Percentiles rank a stretch among this genome's conserved stretches.
These are phyloP conservation scores for Macrotyloma uniflorum DNA, from an alignment of 306 rosid species.

Conservation along the genomic window DNA sequence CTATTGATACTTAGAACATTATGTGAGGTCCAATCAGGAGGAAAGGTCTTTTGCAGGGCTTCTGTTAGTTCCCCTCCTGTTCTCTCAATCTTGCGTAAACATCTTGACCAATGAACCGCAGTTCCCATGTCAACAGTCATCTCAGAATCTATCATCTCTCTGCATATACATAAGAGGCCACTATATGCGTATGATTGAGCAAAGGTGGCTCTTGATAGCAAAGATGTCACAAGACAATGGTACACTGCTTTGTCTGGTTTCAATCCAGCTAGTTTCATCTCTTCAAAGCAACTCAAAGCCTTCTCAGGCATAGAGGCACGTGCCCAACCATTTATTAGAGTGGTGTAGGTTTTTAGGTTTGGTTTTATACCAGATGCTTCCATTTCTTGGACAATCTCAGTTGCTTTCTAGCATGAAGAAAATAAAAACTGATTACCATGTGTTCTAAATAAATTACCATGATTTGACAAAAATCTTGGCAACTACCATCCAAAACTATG, in stretches of 20 bases:
- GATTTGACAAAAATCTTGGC: not conserved
- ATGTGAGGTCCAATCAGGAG: slow-evolving; percentile 87
- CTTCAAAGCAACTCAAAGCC: slow-evolving; percentile 79
- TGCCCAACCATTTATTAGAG: slow-evolving; percentile 92
- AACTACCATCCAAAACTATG: slow-evolving; percentile 5
- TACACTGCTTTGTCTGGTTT: slow-evolving; percentile 93
- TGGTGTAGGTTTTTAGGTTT: slow-evolving; percentile 87
- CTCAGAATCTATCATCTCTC: slow-evolving; percentile 81
- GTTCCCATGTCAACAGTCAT: slow-evolving; percentile 95
- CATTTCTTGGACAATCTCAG: slow-evolving; percentile 74
- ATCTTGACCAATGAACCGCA: slow-evolving; percentile 94
- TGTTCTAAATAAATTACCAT: slow-evolving; percentile 22
- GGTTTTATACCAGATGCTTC: slow-evolving; percentile 77
- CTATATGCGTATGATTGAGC: slow-evolving; percentile 73
- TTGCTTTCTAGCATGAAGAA: slow-evolving; percentile 65
- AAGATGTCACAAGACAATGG: slow-evolving; percentile 95
- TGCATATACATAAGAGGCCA: slow-evolving; percentile 66
- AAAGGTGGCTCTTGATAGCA: slow-evolving; percentile 86
- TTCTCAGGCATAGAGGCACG: slow-evolving; percentile 95
- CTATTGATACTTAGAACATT: slow-evolving; percentile 43
- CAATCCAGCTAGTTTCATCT: slow-evolving; percentile 81
- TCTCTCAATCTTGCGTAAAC: slow-evolving; percentile 80
- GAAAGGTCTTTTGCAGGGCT: slow-evolving; percentile 89
- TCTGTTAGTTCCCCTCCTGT: slow-evolving; percentile 89
- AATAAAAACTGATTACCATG: slow-evolving; percentile 6